phyloP scores from a whole-genome alignment of 2,329 filamentous ascomycete genomes.

The Chalara sp. region DNA sequence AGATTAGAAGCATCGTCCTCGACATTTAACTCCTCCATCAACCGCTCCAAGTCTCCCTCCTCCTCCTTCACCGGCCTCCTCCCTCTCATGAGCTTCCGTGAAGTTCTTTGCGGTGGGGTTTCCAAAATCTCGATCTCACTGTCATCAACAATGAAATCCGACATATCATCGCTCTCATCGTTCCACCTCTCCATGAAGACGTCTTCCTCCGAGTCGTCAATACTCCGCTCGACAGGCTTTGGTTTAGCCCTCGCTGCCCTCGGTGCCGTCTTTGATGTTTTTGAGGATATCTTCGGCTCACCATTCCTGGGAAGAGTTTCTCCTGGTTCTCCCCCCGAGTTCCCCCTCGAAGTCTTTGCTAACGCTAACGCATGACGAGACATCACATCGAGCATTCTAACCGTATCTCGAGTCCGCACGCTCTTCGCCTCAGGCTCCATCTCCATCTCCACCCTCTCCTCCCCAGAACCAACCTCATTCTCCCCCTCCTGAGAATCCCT shows the following conservation, averaged over 20 bases:
- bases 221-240: background rate
- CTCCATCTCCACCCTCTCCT: background rate
- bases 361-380: background rate
- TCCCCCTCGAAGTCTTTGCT: background rate
- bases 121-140: constrained; percentile 9
- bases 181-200: background rate
- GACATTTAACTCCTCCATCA: constrained; percentile 7
- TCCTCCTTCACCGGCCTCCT: constrained; percentile 8
- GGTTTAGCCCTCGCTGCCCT: background rate
- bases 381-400: background rate
- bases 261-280: background rate
- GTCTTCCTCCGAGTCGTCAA: background rate
- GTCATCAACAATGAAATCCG: constrained; percentile 26
- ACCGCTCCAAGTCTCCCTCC: constrained; percentile 3
- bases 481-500: background rate
- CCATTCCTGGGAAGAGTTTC: background rate
- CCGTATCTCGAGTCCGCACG: background rate
- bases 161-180: constrained; percentile 16
- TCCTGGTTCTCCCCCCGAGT: background rate
- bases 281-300: background rate
- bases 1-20: background rate
- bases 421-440: background rate
- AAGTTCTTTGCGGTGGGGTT: constrained; percentile 16
- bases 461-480: background rate
- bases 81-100: constrained; percentile 20